Evolutionary conservation across 768 basidiomycete genomes (phyloP), one percentile per base, ranked within the genome.

Genomic region (Sistotremastrum suecicum): DNA sequence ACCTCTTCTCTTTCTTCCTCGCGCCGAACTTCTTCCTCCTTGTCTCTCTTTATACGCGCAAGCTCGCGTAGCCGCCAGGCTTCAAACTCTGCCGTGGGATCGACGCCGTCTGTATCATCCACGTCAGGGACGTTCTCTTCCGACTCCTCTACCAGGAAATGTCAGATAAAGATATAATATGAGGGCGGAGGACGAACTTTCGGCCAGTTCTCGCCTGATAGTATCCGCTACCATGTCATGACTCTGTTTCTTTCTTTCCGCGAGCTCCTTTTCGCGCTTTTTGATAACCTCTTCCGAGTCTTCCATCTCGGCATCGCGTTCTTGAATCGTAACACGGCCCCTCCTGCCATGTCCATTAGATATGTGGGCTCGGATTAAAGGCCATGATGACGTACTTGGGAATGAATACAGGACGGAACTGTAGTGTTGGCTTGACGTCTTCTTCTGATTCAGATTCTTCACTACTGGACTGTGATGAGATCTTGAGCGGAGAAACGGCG

Each of bases 21-120:
- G 3, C 83, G 72, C 10, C 67, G 73, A 5, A 91, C 59, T 48
- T 84, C 80, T 0, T 83, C 89, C 60, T 95, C 89, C 61, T 92
- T 88, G 64, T 99, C 95, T 45, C 80, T 76, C 62, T 94, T 89
- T 50, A 99, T 86, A 50, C 95, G 75, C n/a, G 72, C 79, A 5
- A 99, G 74, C 60, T 99, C 95, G 49, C 95, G 78, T 42, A 97
- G 63, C 46, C 95, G 75, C 95, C 95, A 99, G 3, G 83, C 87
- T 57, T 97, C 92, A 53, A 99, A 99, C 61, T 98, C 95, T 44
- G 61, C 79, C 10, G 75, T 71, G 2, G 91, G 86, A 56, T 97
- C 91, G 41, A 91, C 59, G 1, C 87, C 94, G 55, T 99, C 95
- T 4, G 88, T 85, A 60, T 99, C 95, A 63, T 98, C 92, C 0